Base-by-base conservation (phyloP, 495 filamentous ascomycete species). In the Penicillium silybi region DNA sequence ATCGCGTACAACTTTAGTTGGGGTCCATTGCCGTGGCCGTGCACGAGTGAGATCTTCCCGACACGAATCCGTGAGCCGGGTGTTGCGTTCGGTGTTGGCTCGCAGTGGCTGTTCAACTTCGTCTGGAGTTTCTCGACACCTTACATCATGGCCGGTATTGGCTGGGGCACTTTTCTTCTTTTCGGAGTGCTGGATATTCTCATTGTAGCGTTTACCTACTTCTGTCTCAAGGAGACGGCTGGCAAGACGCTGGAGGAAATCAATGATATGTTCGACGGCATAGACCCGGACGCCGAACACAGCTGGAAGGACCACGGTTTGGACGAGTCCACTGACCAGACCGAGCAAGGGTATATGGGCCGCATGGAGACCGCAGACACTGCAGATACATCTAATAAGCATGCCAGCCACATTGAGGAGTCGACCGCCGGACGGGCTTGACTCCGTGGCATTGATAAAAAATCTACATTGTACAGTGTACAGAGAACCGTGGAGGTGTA, bases 161-260 rank as follows among this genome's bases (percentile, higher is more conserved):
- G 66, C 3, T 78, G 73, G 74, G 75, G 68, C 2, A 81, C 78
- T 1, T 82, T 81, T 47, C 46, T 78, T 25, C 52, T 83, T 20
- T 81, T 75, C 46, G 74, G 69, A 1, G 19, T 70, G 11, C 54
- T 73, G 27, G 70, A 75, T 57, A 46, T 72, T 48, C 40, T 64
- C 3, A 70, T 78, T 16, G 61, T 69, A 8, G 56, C 63, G 0
- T 76, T 77, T 41, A 73, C 76, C 8, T 72, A 61, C 34, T 56
- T 72, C 56, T 76, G 70, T 53, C 55, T 81, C 6, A 77, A 78
- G 41, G 79, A 90, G 72, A 90, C 87, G 2, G 80, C 77, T 19
- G 78, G 83, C 20, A 86, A 87, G 74, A 83, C 80, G 2, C 76
- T 90, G n/a, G 87, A 90, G 71, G 86, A 89, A 69, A 80, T 90